Evolutionary conservation across 768 basidiomycete species (phyloP).

Genomic region (Trametes punicea): DNA sequence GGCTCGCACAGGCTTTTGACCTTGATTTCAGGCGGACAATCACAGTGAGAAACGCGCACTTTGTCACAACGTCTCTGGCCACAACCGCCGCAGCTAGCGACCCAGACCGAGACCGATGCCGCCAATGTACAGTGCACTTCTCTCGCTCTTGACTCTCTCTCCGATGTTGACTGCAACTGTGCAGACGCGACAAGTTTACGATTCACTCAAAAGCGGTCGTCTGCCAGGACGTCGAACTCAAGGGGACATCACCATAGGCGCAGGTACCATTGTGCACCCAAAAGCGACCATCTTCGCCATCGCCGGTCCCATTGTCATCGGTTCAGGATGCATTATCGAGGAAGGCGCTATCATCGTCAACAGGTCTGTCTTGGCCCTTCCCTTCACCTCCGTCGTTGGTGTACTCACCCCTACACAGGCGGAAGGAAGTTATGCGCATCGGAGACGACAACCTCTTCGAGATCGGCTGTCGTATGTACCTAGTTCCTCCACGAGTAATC

Average conservation of each 20-base stretch:
- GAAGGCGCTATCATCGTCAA: constrained; percentile 91
- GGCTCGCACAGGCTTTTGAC: too few species aligned
- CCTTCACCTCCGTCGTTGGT: background rate
- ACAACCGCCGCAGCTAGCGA: constrained; percentile 1
- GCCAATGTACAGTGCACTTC: constrained; percentile 15
- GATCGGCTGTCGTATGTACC: constrained; percentile 80
- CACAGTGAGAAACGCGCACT: too few species aligned
- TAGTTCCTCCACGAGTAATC: too few species aligned
- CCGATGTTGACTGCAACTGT: background rate
- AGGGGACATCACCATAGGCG: constrained; percentile 93
- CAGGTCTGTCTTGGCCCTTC: constrained; percentile 41
- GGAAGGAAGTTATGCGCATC: constrained; percentile 87
- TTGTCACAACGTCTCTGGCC: background rate
- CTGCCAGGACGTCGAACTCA: constrained; percentile 90
- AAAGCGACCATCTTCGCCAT: constrained; percentile 92
- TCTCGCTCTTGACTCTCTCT: background rate
- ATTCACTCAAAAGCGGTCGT: constrained; percentile 91
- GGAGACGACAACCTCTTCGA: constrained; percentile 94
- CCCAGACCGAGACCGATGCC: constrained; percentile 17
- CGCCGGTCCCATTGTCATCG: constrained; percentile 87
- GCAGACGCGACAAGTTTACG: constrained; percentile 82
- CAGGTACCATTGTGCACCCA: constrained; percentile 90
- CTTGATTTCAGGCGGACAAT: too few species aligned
- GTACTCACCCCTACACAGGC: constrained; percentile 33
- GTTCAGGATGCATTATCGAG: constrained; percentile 85